Conservation (phyloP, 345 rosid species). For the Aethionema arabicum region DNA sequence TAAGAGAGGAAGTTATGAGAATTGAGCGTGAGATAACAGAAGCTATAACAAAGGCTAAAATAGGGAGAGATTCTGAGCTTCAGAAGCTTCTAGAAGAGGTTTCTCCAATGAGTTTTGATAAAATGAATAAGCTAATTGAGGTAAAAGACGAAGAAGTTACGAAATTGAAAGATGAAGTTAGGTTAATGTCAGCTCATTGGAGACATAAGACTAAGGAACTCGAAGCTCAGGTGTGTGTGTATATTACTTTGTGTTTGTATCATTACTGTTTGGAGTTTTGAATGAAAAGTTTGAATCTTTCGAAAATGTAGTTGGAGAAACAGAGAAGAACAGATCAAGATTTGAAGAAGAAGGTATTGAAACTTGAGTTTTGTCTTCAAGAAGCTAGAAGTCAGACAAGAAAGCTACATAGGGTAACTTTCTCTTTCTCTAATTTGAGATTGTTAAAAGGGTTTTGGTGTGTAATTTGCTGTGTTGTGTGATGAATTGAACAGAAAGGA, state of each 20-base stretch:
- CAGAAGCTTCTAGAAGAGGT: constrained; percentile 51
- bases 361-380: constrained; percentile 38
- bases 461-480: background rate
- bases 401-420: constrained; percentile 66
- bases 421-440: background rate
- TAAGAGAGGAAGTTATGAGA: constrained; percentile 68
- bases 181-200: constrained; percentile 80
- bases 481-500: constrained; percentile 54
- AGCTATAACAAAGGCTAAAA: constrained; percentile 54
- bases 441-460: background rate
- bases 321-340: constrained; percentile 38
- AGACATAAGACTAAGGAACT: constrained; percentile 69
- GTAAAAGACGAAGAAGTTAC: constrained; percentile 66
- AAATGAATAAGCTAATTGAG: constrained; percentile 48
- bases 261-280: background rate
- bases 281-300: background rate
- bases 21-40: constrained; percentile 68
- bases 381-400: constrained; percentile 58
- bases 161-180: constrained; percentile 67
- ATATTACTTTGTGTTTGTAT: background rate
- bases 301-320: constrained; percentile 29
- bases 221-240: constrained; percentile 73
- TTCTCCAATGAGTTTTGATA: constrained; percentile 64
- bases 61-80: constrained; percentile 49
- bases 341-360: constrained; percentile 36